These are phyloP conservation scores for Neotropicomus parvogracilis DNA, from an alignment of 1,284 basidiomycete species.

Conservation along the genomic window DNA sequence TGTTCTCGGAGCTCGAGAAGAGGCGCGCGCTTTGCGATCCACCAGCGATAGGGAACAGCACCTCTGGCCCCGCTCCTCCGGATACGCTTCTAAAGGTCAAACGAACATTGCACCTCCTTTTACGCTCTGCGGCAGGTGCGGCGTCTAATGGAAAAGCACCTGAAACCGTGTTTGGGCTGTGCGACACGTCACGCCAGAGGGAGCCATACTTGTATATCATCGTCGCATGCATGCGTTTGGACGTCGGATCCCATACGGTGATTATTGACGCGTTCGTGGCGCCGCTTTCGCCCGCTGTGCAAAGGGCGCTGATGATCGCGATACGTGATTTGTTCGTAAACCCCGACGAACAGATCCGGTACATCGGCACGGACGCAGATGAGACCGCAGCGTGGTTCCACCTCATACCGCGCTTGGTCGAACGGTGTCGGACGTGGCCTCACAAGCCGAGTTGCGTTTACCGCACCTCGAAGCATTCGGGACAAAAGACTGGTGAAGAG, in stretches of 20 bases:
- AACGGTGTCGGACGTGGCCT: slow-evolving; percentile 51
- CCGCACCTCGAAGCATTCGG: slow-evolving; percentile 1
- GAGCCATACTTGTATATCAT: slow-evolving; percentile 38
- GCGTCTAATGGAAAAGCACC: neutral
- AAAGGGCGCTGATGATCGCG: neutral
- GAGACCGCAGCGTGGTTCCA: slow-evolving; percentile 45
- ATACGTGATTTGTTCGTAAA: neutral
- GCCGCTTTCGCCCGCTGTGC: slow-evolving; percentile 22
- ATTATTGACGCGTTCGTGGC: slow-evolving; percentile 44
- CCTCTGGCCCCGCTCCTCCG: neutral
- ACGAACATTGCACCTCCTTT: slow-evolving; percentile 28
- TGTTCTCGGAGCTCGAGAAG: slow-evolving; percentile 30
- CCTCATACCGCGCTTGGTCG: slow-evolving; percentile 45
- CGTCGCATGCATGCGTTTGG: slow-evolving; percentile 40
- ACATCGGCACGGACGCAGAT: slow-evolving; percentile 15
- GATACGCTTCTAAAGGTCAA: slow-evolving; percentile 32
- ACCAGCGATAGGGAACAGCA: too few relatives aligned
- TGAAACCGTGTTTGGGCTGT: slow-evolving; percentile 31
- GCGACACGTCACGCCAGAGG: slow-evolving; percentile 20
- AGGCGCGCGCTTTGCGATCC: neutral
- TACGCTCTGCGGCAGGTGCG: slow-evolving; percentile 19
- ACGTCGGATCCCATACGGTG: slow-evolving; percentile 43
- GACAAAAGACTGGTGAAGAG: neutral
- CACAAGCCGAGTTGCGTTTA: slow-evolving; percentile 47
- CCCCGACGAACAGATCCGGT: slow-evolving; percentile 4